These are phyloP conservation scores for Ascosphaera pollenicola DNA, from an alignment of 2,329 filamentous ascomycete species.

Conservation along the genomic window DNA sequence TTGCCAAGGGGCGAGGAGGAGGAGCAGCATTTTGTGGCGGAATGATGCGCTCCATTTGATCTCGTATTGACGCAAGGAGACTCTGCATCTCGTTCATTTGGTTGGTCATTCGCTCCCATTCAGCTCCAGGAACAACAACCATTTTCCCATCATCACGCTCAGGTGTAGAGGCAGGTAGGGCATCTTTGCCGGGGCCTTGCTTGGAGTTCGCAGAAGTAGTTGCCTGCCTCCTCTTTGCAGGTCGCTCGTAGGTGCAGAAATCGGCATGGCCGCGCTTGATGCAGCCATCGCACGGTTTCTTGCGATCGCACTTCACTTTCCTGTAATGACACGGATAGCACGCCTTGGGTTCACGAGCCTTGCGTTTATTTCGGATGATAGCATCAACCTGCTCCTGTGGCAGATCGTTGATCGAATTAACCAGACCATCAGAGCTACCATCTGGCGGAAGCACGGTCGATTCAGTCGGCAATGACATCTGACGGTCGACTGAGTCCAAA, in stretches of 20 bases:
- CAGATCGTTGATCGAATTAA: slow-evolving; percentile 16
- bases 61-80: slow-evolving; percentile 6
- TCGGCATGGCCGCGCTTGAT: slow-evolving; percentile 27
- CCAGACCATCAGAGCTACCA: slow-evolving; percentile 2
- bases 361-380: slow-evolving; percentile 25
- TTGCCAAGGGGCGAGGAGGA: too few relatives aligned
- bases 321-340: slow-evolving; percentile 24
- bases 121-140: slow-evolving; percentile 19
- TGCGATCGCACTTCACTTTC: slow-evolving; percentile 28
- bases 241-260: slow-evolving; percentile 26
- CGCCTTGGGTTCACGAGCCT: slow-evolving; percentile 25
- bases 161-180: slow-evolving; percentile 1
- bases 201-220: slow-evolving; percentile 2
- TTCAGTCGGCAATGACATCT: background rate
- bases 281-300: slow-evolving; percentile 26
- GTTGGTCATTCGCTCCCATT: slow-evolving; percentile 22
- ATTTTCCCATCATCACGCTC: slow-evolving; percentile 7
- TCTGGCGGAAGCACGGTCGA: background rate
- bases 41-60: slow-evolving; percentile 12
- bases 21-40: slow-evolving; percentile 1
- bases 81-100: slow-evolving; percentile 21
- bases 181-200: background rate
- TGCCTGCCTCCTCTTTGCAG: slow-evolving; percentile 21
- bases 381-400: slow-evolving; percentile 24
- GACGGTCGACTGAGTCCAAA: too few relatives aligned